phyloP scores from a whole-genome alignment of 2,329 filamentous ascomycete species.

The Metarhizium album region DNA sequence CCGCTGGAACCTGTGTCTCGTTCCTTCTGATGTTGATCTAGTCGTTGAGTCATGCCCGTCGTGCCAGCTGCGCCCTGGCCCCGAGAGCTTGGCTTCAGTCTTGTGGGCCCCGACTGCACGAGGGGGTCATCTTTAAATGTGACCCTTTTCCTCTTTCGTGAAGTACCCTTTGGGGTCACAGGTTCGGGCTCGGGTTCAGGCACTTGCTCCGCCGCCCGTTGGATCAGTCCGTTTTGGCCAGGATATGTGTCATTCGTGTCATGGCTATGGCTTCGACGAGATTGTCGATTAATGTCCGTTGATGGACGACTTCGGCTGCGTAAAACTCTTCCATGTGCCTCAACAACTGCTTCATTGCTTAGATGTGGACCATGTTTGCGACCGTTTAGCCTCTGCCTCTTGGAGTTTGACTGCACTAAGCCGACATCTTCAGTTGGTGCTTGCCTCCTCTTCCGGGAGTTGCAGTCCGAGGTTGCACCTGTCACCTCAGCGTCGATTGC shows the following conservation, averaged over 20 bases:
- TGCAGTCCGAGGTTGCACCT: not conserved
- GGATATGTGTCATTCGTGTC: not conserved
- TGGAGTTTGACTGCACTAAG: not conserved
- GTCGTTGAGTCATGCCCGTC: not conserved
- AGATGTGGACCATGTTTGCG: not conserved
- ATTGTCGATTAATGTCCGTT: not conserved
- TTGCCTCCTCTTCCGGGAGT: not conserved
- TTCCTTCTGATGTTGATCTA: not conserved
- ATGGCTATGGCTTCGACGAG: not conserved
- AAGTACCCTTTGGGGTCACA: not conserved
- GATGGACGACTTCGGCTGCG: not conserved
- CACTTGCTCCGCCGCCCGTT: not conserved
- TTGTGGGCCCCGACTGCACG: not conserved
- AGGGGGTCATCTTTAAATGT: not conserved
- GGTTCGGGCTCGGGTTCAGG: not conserved
- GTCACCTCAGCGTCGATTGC: constrained; percentile 14
- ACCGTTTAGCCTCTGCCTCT: not conserved
- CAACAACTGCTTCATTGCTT: not conserved
- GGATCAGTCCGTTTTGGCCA: not conserved
- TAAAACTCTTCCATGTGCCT: not conserved
- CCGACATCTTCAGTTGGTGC: not conserved
- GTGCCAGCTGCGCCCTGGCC: not conserved
- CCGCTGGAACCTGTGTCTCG: not conserved
- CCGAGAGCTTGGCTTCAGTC: constrained; percentile 1
- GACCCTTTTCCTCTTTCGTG: constrained; percentile 1